phyloP scores from a whole-genome alignment of 2,329 filamentous ascomycete genomes.

The Phialophora tarda region DNA sequence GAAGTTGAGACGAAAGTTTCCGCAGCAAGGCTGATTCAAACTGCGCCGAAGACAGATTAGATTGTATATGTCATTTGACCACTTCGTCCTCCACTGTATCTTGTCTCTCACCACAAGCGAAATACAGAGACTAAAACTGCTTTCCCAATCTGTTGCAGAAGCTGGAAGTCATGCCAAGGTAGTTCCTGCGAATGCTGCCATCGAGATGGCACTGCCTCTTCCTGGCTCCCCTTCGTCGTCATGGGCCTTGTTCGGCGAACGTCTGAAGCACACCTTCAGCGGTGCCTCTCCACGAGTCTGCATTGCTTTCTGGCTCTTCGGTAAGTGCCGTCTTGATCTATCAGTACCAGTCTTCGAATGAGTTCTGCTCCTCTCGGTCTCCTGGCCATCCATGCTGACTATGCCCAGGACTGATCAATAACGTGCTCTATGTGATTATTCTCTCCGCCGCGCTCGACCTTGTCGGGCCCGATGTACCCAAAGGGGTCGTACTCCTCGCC shows the following conservation, averaged over 20 bases:
- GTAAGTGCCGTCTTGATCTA: constrained; percentile 55
- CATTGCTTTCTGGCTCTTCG: constrained; percentile 90
- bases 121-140: not conserved
- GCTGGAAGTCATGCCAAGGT: not conserved
- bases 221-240: constrained; percentile 67
- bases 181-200: not conserved
- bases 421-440: constrained; percentile 96
- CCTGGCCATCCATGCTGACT: constrained; percentile 2
- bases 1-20: no score
- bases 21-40: no score
- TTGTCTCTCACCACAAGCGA: not conserved
- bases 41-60: no score
- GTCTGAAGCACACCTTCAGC: constrained; percentile 67
- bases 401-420: constrained; percentile 80
- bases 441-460: constrained; percentile 94
- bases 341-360: not conserved
- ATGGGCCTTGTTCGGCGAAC: constrained; percentile 74
- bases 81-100: not conserved
- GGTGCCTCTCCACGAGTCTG: constrained; percentile 74
- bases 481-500: constrained; percentile 89
- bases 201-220: constrained; percentile 54
- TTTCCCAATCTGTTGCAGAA: not conserved
- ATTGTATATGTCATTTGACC: no score
- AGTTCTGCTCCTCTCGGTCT: not conserved
- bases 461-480: constrained; percentile 83